Percentiles rank a stretch among this genome's conserved stretches.
Evolutionary conservation across 139 green algal genomes (phyloP).

Genomic region (Volvox africanus): DNA sequence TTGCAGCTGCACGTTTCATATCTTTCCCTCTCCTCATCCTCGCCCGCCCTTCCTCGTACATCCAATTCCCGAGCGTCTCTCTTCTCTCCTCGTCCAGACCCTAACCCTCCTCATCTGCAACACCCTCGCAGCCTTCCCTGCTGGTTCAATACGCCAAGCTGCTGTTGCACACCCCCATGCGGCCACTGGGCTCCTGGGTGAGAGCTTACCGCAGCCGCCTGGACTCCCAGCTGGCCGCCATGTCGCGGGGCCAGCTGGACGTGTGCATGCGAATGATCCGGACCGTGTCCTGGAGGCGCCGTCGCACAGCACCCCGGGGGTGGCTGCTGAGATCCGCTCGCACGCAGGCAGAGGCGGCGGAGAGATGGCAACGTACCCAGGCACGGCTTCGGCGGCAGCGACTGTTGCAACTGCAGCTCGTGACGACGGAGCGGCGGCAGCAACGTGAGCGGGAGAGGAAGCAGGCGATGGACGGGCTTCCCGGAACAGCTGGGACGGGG

Average conservation of each 20-base stretch:
- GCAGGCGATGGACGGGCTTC: neutral
- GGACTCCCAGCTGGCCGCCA: neutral
- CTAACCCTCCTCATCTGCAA: neutral
- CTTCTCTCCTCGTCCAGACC: neutral
- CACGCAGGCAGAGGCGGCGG: neutral
- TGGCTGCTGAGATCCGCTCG: neutral
- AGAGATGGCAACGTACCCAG: neutral
- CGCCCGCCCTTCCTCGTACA: neutral
- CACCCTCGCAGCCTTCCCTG: neutral
- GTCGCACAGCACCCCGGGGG: neutral
- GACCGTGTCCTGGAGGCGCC: neutral
- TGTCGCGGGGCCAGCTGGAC: neutral
- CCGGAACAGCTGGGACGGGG: neutral
- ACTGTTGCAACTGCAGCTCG: neutral
- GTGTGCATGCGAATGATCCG: neutral
- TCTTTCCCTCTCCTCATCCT: neutral
- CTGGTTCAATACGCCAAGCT: neutral
- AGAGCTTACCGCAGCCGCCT: neutral
- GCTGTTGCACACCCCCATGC: conserved; percentile 2
- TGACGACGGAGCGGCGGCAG: neutral
- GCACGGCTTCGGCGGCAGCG: neutral
- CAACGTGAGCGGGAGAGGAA: neutral
- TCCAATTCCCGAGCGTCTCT: neutral
- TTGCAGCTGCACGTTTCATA: neutral
- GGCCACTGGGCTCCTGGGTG: conserved; percentile 1